These are phyloP conservation scores for Lizonia empirigonia DNA, from an alignment of 2,329 filamentous ascomycete genomes.

Conservation along the genomic window DNA sequence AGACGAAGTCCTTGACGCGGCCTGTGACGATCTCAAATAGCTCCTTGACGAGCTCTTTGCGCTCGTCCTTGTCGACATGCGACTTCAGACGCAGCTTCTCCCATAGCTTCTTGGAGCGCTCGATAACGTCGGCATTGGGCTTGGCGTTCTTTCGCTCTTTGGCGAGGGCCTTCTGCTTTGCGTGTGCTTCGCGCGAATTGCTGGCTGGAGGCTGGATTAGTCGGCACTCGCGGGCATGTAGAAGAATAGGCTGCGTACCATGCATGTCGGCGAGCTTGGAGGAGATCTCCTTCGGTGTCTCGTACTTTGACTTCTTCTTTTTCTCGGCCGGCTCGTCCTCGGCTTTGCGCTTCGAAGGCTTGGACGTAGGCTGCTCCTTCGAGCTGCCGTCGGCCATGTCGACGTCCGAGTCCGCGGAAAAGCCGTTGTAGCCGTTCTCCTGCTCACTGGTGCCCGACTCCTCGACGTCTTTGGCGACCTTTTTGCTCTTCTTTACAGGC, in stretches of 20 bases:
- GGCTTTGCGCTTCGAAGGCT: conserved; percentile 29
- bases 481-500: conserved; percentile 38
- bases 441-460: conserved; percentile 47
- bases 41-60: conserved; percentile 84
- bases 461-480: conserved; percentile 36
- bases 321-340: conserved; percentile 23
- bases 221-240: no score
- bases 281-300: conserved; percentile 24
- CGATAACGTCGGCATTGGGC: conserved; percentile 87
- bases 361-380: conserved; percentile 25
- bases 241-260: conserved; percentile 22
- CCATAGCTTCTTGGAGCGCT: conserved; percentile 95
- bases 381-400: conserved; percentile 33
- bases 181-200: conserved; percentile 83
- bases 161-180: conserved; percentile 86
- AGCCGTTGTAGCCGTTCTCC: conserved; percentile 46
- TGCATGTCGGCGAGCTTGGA: conserved; percentile 37
- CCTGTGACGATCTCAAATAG: conserved; percentile 91
- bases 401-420: conserved; percentile 37
- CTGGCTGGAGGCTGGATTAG: conserved; percentile 58
- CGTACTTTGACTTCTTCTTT: conserved; percentile 35
- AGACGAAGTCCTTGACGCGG: conserved; percentile 90
- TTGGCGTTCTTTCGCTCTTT: conserved; percentile 91
- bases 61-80: conserved; percentile 85
- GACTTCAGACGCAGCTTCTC: conserved; percentile 91